phyloP scores from a whole-genome alignment of 2,329 filamentous ascomycete genomes.

The Xylariomycetidae sp. region DNA sequence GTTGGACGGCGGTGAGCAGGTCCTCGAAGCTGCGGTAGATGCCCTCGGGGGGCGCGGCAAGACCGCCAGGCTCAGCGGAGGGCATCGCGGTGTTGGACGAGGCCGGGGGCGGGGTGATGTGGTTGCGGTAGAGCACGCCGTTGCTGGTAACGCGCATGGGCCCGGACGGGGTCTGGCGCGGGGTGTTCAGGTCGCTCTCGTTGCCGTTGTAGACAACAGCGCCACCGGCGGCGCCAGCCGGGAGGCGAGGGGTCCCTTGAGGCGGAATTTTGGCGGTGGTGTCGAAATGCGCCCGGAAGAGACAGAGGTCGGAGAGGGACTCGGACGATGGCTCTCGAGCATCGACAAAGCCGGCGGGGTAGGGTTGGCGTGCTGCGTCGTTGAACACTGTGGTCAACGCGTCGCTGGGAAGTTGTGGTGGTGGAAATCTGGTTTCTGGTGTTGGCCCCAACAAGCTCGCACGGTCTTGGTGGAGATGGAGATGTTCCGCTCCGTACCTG shows the following conservation, averaged over 20 bases:
- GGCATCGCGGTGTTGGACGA: conserved; percentile 22
- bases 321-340: too few relatives aligned
- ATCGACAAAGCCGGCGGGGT: too few relatives aligned
- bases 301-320: too few relatives aligned
- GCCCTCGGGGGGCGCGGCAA: conserved; percentile 52
- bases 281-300: too few relatives aligned
- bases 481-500: too few relatives aligned
- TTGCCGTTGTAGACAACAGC: conserved; percentile 23
- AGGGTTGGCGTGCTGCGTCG: too few relatives aligned
- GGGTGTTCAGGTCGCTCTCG: conserved; percentile 23
- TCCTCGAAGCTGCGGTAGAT: conserved; percentile 56
- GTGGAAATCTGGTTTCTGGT: conserved; percentile 15
- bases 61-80: conserved; percentile 23
- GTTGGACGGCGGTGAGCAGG: conserved; percentile 51
- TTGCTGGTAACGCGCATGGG: too few relatives aligned
- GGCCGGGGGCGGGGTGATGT: conserved; percentile 14
- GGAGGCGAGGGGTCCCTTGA: conserved; percentile 27
- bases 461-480: too few relatives aligned
- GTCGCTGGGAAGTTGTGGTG: conserved; percentile 18
- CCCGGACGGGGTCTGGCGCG: conserved; percentile 17
- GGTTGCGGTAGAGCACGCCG: conserved; percentile 13
- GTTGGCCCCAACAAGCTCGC: too few relatives aligned
- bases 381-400: conserved; percentile 16
- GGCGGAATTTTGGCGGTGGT: conserved; percentile 30
- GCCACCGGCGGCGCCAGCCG: conserved; percentile 26